Base-by-base conservation (phyloP, 768 basidiomycete species). In the Kondoa malvinella region DNA sequence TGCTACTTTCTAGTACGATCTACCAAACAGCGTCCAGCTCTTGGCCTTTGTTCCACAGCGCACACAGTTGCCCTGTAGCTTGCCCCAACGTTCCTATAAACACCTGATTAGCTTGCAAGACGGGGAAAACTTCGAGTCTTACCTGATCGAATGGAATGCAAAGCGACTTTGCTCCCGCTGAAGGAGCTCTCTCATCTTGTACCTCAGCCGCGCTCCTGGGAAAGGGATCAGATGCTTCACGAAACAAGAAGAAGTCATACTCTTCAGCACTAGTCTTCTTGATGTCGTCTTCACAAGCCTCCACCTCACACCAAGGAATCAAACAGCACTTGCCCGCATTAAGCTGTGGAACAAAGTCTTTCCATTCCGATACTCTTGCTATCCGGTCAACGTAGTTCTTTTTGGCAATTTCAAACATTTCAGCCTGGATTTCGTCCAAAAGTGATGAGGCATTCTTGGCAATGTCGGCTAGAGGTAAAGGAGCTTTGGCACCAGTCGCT, bases 21-120 rank as follows among this genome's bases (percentile, higher is more conserved):
- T 81, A 50, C 95, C 95, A 78, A 97, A 99, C 83, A 99, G 81
- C 72, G 92, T 92, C 92, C 92, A 96, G 73, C 88, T 83, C 80
- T 95, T 96, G 1, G 73, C 69, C 30, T 57, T 56, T 30, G 57
- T 30, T 32, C 86, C 88, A 77, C 95, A 99, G 15, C 83, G 88
- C 66, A 88, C 83, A 78, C 95, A 99, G 75, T 87, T 90, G 32
- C 88, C 92, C 79, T 87, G 83, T 66, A 89, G 88, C 60, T 81
- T 82, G 73, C 87, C 85, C 77, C 94, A 88, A 33, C 83, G 79
- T 3, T 84, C 81, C 84, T 86, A 97, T 40, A 82, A 83, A n/a
- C n/a, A n/a, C n/a, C n/a, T n/a, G n/a, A n/a, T n/a, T n/a, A n/a
- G n/a, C n/a, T n/a, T n/a, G n/a, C n/a, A n/a, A n/a, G n/a, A n/a